These are phyloP conservation scores for Nakazawaea sp. DNA, from an alignment of 805 yeast species.

Conservation along the genomic window DNA sequence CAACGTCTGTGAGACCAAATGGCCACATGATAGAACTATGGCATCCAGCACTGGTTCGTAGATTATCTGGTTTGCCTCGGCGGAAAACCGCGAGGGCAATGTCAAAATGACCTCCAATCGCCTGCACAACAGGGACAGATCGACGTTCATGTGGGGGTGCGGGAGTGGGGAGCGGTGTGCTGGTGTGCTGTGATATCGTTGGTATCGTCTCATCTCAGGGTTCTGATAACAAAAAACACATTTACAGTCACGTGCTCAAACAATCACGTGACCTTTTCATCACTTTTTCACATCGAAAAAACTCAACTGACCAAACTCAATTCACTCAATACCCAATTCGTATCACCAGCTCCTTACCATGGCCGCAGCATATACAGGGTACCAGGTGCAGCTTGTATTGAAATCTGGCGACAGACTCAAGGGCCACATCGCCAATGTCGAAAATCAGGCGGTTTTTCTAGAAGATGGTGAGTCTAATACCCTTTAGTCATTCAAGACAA, in stretches of 20 bases:
- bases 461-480: slow-evolving; percentile 24
- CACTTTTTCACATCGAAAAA: no score
- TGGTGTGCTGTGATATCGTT: no score
- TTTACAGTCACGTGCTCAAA: no score
- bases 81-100: slow-evolving; percentile 3
- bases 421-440: slow-evolving; percentile 36
- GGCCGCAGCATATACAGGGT: slow-evolving; percentile 44
- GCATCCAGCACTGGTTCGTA: slow-evolving; percentile 20
- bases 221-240: no score
- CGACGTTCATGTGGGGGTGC: no score
- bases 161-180: no score
- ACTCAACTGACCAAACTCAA: no score
- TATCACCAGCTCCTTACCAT: no score
- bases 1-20: slow-evolving; percentile 28
- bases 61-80: slow-evolving; percentile 12
- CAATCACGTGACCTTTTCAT: no score
- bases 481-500: background rate
- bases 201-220: no score
- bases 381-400: slow-evolving; percentile 35
- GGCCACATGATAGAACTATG: slow-evolving; percentile 32
- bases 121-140: slow-evolving; percentile 1
- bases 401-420: slow-evolving; percentile 31
- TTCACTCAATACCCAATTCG: no score
- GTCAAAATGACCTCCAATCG: slow-evolving; percentile 6
- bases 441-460: slow-evolving; percentile 29